These are phyloP conservation scores for Heliamphora pulchella DNA, from an alignment of 179 eudicot genomes.

Conservation along the genomic window DNA sequence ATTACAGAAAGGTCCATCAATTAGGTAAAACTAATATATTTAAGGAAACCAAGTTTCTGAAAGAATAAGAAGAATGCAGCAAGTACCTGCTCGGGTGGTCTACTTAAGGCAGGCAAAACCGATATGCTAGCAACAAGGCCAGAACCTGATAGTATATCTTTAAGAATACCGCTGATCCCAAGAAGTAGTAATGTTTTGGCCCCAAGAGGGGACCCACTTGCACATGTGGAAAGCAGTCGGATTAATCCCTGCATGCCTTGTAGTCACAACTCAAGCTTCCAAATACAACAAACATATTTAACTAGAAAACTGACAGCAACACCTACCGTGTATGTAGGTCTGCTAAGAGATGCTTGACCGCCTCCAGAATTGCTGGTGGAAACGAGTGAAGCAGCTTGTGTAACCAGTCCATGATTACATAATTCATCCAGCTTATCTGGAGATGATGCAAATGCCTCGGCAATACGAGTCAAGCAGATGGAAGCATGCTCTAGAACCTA, in stretches of 20 bases:
- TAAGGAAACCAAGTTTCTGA: background rate
- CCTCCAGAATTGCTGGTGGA: conserved; percentile 91
- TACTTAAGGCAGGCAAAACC: conserved; percentile 79
- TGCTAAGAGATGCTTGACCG: conserved; percentile 90
- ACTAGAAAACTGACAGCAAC: background rate
- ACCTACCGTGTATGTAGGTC: conserved; percentile 84
- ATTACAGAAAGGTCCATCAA: background rate
- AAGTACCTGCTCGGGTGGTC: conserved; percentile 93
- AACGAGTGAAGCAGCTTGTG: conserved; percentile 83
- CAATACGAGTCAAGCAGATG: conserved; percentile 90
- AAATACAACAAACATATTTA: background rate
- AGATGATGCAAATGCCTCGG: conserved; percentile 81
- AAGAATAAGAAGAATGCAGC: background rate
- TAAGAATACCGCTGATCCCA: conserved; percentile 84
- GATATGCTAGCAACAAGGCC: conserved; percentile 78
- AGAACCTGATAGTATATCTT: conserved; percentile 81
- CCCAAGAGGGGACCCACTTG: conserved; percentile 91
- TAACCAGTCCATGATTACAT: conserved; percentile 84
- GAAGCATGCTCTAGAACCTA: conserved; percentile 97
- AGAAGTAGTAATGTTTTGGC: conserved; percentile 82
- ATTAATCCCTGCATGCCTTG: conserved; percentile 64
- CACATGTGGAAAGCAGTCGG: conserved; percentile 91
- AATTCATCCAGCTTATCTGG: conserved; percentile 84
- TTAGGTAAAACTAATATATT: background rate
- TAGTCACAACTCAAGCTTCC: conserved; percentile 13